phyloP scores from a whole-genome alignment of 2,329 filamentous ascomycete genomes.

The Plectosphaerella plurivora region DNA sequence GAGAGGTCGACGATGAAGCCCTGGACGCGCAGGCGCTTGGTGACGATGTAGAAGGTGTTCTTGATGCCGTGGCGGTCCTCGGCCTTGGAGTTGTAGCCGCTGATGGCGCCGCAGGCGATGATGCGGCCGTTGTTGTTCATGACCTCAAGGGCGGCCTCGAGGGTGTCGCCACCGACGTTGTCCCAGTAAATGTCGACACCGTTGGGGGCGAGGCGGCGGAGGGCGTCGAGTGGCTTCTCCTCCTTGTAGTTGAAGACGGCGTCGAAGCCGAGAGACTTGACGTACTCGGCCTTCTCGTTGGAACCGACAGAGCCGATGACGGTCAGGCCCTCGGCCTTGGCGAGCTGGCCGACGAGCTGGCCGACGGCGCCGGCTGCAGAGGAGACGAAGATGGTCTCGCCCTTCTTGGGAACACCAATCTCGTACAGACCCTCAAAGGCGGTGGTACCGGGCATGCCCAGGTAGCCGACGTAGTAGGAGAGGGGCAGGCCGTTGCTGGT shows the following conservation, averaged over 20 bases:
- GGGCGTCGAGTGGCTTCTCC: slow-evolving; percentile 63
- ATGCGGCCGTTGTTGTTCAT: slow-evolving; percentile 64
- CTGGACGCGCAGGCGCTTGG: slow-evolving; percentile 64
- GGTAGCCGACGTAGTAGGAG: slow-evolving; percentile 65
- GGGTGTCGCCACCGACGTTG: slow-evolving; percentile 49
- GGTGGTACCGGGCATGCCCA: slow-evolving; percentile 59
- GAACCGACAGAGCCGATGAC: slow-evolving; percentile 79
- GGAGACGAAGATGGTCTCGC: slow-evolving; percentile 76
- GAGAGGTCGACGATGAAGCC: slow-evolving; percentile 78
- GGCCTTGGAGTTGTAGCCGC: slow-evolving; percentile 62
- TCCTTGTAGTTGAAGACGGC: slow-evolving; percentile 85
- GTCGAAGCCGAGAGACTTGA: slow-evolving; percentile 49
- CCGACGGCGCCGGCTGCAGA: slow-evolving; percentile 79
- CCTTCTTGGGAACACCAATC: slow-evolving; percentile 58
- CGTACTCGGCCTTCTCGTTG: slow-evolving; percentile 73
- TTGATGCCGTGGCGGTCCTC: slow-evolving; percentile 60
- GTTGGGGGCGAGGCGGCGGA: slow-evolving; percentile 66
- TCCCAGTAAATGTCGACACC: slow-evolving; percentile 68
- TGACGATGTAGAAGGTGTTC: slow-evolving; percentile 61
- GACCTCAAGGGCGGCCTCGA: slow-evolving; percentile 38
- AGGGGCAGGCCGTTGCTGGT: slow-evolving; percentile 67
- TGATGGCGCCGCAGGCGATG: slow-evolving; percentile 60
- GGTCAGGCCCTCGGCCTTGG: slow-evolving; percentile 72
- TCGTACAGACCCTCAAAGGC: slow-evolving; percentile 66
- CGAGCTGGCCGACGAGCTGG: slow-evolving; percentile 77